Evolutionary conservation across 345 rosid species (phyloP).

Genomic region (Raphanus sativus): DNA sequence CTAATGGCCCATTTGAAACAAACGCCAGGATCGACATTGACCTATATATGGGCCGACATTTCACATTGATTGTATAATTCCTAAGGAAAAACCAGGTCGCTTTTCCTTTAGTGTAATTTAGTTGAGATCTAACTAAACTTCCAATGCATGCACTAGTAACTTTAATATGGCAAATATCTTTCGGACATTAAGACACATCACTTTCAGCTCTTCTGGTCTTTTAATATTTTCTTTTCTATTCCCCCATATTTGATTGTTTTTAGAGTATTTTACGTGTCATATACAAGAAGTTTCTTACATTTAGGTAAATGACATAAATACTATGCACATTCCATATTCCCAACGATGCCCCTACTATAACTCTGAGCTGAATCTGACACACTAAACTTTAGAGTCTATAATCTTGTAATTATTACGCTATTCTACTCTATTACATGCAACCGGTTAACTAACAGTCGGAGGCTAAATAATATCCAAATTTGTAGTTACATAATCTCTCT

Average conservation of each 20-base stretch:
- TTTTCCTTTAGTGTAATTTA: background rate
- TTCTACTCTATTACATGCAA: no score
- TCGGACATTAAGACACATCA: constrained; percentile 19
- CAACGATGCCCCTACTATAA: no score
- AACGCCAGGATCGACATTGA: background rate
- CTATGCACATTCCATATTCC: no score
- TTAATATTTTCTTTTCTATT: background rate
- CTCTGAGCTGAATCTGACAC: no score
- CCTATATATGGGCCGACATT: constrained; percentile 26
- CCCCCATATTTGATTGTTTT: background rate
- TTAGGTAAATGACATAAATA: no score
- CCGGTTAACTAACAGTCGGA: no score
- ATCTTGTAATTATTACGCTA: no score
- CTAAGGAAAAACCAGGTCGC: background rate
- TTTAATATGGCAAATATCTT: constrained; percentile 14
- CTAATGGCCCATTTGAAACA: constrained; percentile 28
- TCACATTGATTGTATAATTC: background rate
- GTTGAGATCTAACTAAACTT: constrained; percentile 21
- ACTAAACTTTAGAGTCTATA: no score
- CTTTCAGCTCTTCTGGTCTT: constrained; percentile 24
- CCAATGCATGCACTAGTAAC: constrained; percentile 1
- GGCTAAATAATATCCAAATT: no score
- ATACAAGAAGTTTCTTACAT: no score
- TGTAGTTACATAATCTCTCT: no score
- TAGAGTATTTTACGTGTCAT: no score